These are phyloP conservation scores for Aurifilum marmelostoma DNA, from an alignment of 2,329 filamentous ascomycete genomes.

Conservation along the genomic window DNA sequence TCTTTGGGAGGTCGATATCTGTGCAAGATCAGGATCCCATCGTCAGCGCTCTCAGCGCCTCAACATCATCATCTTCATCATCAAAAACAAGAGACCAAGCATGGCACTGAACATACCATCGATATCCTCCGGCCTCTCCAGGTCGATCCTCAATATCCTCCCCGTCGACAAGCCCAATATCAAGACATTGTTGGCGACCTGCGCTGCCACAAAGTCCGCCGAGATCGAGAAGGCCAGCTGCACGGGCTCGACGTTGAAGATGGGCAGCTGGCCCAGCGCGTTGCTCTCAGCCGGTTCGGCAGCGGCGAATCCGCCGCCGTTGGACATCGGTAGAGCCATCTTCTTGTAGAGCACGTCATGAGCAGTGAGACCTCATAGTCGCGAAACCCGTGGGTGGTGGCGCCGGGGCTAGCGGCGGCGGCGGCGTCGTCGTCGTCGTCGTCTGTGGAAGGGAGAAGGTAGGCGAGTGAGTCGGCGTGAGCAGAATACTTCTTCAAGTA, in stretches of 20 bases:
- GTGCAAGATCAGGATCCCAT: slow-evolving; percentile 11
- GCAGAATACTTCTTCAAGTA: not conserved
- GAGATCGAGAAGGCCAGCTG: slow-evolving; percentile 93
- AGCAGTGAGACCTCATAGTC: slow-evolving; percentile 28
- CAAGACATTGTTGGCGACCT: slow-evolving; percentile 96
- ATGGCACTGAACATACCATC: slow-evolving; percentile 62
- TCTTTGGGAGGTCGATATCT: slow-evolving; percentile 98
- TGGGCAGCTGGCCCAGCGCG: slow-evolving; percentile 65
- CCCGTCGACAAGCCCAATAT: slow-evolving; percentile 90
- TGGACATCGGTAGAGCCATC: slow-evolving; percentile 73
- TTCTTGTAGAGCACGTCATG: slow-evolving; percentile 20
- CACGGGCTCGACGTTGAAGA: slow-evolving; percentile 93
- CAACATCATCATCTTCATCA: not conserved
- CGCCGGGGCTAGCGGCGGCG: not conserved
- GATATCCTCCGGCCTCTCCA: slow-evolving; percentile 92
- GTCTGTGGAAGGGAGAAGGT: not conserved
- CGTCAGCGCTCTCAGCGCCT: not conserved
- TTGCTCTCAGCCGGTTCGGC: slow-evolving; percentile 58
- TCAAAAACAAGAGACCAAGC: not conserved
- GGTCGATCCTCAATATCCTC: slow-evolving; percentile 89
- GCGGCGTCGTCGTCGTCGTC: too few relatives aligned
- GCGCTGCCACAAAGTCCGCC: slow-evolving; percentile 92
- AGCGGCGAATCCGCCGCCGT: slow-evolving; percentile 66
- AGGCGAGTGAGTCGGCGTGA: not conserved
- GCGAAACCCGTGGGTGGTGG: slow-evolving; percentile 3